Evolutionary conservation across 768 basidiomycete species (phyloP).

Genomic region (Daedaleopsis nitida): DNA sequence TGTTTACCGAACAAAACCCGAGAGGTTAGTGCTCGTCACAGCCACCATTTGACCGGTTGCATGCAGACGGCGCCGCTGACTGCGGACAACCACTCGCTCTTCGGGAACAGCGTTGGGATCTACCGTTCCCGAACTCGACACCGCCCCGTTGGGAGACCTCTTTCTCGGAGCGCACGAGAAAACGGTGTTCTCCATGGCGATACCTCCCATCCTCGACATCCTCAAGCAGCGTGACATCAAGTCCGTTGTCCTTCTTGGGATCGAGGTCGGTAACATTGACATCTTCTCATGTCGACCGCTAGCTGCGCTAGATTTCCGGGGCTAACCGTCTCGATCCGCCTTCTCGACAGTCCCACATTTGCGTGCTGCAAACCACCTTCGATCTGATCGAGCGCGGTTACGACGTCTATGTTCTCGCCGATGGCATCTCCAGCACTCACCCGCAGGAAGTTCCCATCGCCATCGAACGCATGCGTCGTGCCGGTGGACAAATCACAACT

Average conservation of each 20-base stretch:
- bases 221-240: constrained; percentile 51
- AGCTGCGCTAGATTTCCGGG: not conserved
- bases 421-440: constrained; percentile 84
- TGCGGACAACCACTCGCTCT: not conserved
- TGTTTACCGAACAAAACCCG: constrained; percentile 86
- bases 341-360: constrained; percentile 75
- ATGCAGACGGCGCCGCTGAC: not conserved
- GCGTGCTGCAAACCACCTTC: constrained; percentile 82
- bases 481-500: constrained; percentile 77
- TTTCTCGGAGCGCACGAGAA: constrained; percentile 71
- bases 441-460: constrained; percentile 79
- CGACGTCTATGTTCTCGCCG: constrained; percentile 73
- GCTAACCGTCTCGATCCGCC: not conserved
- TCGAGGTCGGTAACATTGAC: constrained; percentile 64
- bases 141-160: constrained; percentile 53
- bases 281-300: no score
- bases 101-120: constrained; percentile 59
- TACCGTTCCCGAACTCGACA: constrained; percentile 63
- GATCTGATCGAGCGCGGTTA: constrained; percentile 56
- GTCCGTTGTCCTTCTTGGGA: constrained; percentile 79
- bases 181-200: constrained; percentile 84
- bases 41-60: not conserved
- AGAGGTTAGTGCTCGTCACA: constrained; percentile 50
- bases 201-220: constrained; percentile 58
- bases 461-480: constrained; percentile 63